Base-by-base conservation (phyloP, 352 stramenopile species). In the Globisporangium megalacanthum region DNA sequence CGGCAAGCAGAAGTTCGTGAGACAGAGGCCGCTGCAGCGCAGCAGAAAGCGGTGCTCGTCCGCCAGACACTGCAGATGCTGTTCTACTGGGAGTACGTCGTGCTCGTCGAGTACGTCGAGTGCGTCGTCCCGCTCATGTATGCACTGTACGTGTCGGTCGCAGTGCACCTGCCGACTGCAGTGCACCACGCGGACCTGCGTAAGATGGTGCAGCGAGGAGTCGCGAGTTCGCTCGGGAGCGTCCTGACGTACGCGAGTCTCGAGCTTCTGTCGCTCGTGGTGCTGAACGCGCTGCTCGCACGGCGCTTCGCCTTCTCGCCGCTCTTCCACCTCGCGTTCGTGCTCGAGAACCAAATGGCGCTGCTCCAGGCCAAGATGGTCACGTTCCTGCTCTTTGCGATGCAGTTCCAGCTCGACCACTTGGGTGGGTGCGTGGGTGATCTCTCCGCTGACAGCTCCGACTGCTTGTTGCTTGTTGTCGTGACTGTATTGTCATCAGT, bases 251-350 rank as follows among this genome's bases (percentile, higher is more conserved):
- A 60, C 50, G 49, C 46, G 7, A 46, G 37, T 1, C 51, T 68
- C 5, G 62, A 66, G 39, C 14, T 66, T n/a, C 17, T 51, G 15
- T 64, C 54, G 49, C 36, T 66, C 15, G 22, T 63, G 35, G 8
- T 53, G 4, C 46, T 69, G 3, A 25, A 50, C 25, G 15, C 15
- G 1, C 8, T 63, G 5, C 6, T 69, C 13, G 15, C 20, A 11
- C 31, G 46, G 5, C 29, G 54, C 11, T 49, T 72, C 11, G 14
- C 29, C n/a, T 50, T 63, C 15, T 7, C 58, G 46, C 56, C 65
- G 2, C 58, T 84, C 17, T 71, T 73, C 20, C 70, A 80, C 20
- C 54, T 83, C 17, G 70, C 58, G n/a, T 85, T 85, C 45, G 72
- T 85, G 49, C 53, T 81, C 17, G 68, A 85, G 45, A 68, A 52